Evolutionary conservation across 257 asterid genomes (phyloP).

Genomic region (Salvia miltiorrhiza): DNA sequence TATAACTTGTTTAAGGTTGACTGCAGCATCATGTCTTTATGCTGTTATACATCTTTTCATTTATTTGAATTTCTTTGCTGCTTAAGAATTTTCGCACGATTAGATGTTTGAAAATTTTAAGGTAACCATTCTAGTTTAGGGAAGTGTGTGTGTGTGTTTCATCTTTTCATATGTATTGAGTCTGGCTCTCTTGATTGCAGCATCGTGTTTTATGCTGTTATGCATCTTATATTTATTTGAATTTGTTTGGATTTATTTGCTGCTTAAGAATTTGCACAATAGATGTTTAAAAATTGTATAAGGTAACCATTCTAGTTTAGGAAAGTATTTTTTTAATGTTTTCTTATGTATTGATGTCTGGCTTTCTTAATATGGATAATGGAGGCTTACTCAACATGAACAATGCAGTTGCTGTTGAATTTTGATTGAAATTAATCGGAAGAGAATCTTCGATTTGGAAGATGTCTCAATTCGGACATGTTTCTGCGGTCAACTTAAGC

Average conservation of each 20-base stretch:
- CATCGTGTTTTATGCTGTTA: no score
- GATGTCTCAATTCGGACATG: slow-evolving; percentile 74
- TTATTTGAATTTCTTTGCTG: slow-evolving; percentile 2
- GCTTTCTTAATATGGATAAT: slow-evolving; percentile 5
- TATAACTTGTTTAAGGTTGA: slow-evolving; percentile 3
- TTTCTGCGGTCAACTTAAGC: slow-evolving; percentile 69
- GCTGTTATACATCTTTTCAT: not conserved
- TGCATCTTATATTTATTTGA: no score
- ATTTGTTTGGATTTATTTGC: not conserved
- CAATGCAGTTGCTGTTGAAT: slow-evolving; percentile 22
- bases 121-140: not conserved
- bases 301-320: not conserved
- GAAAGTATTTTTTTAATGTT: not conserved
- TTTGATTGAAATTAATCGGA: not conserved
- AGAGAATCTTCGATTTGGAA: slow-evolving; percentile 19
- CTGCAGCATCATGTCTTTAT: not conserved
- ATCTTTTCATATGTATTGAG: not conserved
- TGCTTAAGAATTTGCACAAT: not conserved
- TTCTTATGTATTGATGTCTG: not conserved
- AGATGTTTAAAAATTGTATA: not conserved
- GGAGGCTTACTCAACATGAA: not conserved
- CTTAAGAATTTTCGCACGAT: not conserved
- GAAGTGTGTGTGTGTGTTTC: no score
- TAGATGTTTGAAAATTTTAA: not conserved
- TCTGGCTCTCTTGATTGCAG: not conserved